phyloP scores from a whole-genome alignment of 345 rosid species.

The Linum tenue region DNA sequence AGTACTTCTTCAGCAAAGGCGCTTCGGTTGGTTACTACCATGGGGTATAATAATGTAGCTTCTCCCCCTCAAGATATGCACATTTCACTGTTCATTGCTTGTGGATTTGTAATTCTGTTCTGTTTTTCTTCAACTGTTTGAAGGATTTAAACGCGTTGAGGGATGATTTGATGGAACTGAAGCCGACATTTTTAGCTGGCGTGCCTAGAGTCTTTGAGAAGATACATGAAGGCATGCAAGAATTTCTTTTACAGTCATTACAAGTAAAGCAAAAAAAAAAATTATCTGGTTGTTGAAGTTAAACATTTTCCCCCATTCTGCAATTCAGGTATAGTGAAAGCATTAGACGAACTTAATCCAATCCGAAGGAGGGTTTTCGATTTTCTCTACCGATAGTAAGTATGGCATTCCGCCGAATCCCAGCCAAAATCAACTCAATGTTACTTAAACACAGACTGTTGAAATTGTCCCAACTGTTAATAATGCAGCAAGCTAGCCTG shows the following conservation, averaged over 20 bases:
- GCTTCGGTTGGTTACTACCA: constrained; percentile 95
- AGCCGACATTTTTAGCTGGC: constrained; percentile 84
- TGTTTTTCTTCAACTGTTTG: constrained; percentile 5
- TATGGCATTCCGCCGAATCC: constrained; percentile 1
- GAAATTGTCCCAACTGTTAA: neutral
- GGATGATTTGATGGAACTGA: constrained; percentile 76
- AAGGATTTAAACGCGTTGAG: constrained; percentile 78
- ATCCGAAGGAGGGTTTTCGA: constrained; percentile 50
- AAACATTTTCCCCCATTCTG: too few species aligned
- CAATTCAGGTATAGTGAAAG: constrained; percentile 42
- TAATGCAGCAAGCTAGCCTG: constrained; percentile 68
- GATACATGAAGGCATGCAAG: constrained; percentile 55
- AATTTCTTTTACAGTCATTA: neutral
- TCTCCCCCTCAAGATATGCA: too few species aligned
- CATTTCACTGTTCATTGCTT: neutral
- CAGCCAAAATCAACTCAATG: neutral
- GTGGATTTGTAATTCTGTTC: neutral
- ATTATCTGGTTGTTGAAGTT: too few species aligned
- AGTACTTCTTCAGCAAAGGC: constrained; percentile 74
- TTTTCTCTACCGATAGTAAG: constrained; percentile 69
- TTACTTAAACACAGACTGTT: neutral
- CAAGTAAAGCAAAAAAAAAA: neutral
- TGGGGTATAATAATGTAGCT: constrained; percentile 43
- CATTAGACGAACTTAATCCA: constrained; percentile 71
- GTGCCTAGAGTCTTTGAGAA: constrained; percentile 91